Evolutionary conservation across 768 basidiomycete genomes (phyloP).

Genomic region (Cystofilobasidium macerans): DNA sequence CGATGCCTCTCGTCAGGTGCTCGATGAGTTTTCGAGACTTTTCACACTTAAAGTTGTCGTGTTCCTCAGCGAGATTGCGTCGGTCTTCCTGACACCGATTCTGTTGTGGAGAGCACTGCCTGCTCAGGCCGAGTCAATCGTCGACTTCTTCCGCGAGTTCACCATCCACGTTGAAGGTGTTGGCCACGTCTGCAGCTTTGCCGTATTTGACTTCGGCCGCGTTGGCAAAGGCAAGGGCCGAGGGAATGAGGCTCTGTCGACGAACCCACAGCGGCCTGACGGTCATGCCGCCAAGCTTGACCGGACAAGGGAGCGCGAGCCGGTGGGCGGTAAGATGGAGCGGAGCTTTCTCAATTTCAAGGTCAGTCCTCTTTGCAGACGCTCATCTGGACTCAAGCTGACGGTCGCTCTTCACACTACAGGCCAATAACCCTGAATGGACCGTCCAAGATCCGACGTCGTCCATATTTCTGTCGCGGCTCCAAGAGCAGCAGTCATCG

Average conservation of each 20-base stretch:
- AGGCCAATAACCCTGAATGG: slow-evolving; percentile 94
- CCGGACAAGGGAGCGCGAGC: background rate
- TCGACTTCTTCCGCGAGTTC: slow-evolving; percentile 98
- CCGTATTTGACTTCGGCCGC: slow-evolving; percentile 76
- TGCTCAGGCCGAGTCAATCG: slow-evolving; percentile 71
- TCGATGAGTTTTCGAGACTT: slow-evolving; percentile 78
- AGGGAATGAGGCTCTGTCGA: background rate
- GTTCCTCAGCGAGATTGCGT: slow-evolving; percentile 77
- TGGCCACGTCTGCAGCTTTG: slow-evolving; percentile 95
- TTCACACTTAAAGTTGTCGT: slow-evolving; percentile 86
- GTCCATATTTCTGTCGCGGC: slow-evolving; percentile 75
- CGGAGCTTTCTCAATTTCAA: slow-evolving; percentile 94
- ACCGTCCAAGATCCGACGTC: slow-evolving; percentile 79
- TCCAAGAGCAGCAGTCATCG: slow-evolving; percentile 36
- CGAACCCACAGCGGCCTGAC: no score
- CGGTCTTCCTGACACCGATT: slow-evolving; percentile 86
- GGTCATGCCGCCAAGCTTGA: no score
- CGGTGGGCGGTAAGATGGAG: slow-evolving; percentile 95
- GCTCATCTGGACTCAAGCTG: slow-evolving; percentile 33
- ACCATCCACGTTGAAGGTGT: slow-evolving; percentile 91
- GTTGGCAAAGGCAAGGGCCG: no score
- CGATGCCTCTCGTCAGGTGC: slow-evolving; percentile 47
- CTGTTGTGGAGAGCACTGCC: slow-evolving; percentile 89
- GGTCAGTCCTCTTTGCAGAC: no score
- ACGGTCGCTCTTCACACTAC: slow-evolving; percentile 1